A percentile compares a stretch with the other conserved stretches of the same genome.
Evolutionary conservation across 2,329 filamentous ascomycete genomes (phyloP).

Genomic region (Ascochyta viciae-villosae): DNA sequence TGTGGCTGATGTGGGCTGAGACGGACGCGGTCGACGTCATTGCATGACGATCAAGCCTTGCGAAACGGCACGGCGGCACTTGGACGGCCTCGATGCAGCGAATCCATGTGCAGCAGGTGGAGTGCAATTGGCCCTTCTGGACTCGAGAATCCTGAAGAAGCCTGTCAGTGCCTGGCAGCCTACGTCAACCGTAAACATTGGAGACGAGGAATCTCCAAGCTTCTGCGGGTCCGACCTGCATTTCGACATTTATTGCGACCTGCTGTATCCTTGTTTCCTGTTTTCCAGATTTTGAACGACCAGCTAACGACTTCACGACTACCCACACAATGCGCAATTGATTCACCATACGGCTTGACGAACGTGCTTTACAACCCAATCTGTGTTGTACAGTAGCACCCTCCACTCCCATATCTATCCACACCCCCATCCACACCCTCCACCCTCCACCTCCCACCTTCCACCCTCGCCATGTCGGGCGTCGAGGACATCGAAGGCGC

Average conservation of each 20-base stretch:
- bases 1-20: slow-evolving; percentile 22
- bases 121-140: slow-evolving; percentile 17
- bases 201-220: slow-evolving; percentile 18
- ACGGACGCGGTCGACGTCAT: slow-evolving; percentile 33
- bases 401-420: too few species aligned
- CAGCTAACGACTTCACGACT: slow-evolving; percentile 9
- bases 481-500: slow-evolving; percentile 52
- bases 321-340: slow-evolving; percentile 9
- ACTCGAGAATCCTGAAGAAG: slow-evolving; percentile 11
- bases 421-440: background rate
- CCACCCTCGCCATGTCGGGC: slow-evolving; percentile 43
- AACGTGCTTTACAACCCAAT: background rate
- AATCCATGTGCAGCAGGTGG: slow-evolving; percentile 25
- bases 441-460: background rate
- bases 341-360: background rate
- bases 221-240: slow-evolving; percentile 16
- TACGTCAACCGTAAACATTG: slow-evolving; percentile 35
- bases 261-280: slow-evolving; percentile 22
- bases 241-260: slow-evolving; percentile 14
- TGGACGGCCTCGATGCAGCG: slow-evolving; percentile 19
- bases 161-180: slow-evolving; percentile 17
- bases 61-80: slow-evolving; percentile 29
- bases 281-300: background rate
- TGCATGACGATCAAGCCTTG: slow-evolving; percentile 20
- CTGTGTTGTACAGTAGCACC: background rate